phyloP scores from a whole-genome alignment of 2,329 filamentous ascomycete genomes.

The Ophiobolus disseminans region DNA sequence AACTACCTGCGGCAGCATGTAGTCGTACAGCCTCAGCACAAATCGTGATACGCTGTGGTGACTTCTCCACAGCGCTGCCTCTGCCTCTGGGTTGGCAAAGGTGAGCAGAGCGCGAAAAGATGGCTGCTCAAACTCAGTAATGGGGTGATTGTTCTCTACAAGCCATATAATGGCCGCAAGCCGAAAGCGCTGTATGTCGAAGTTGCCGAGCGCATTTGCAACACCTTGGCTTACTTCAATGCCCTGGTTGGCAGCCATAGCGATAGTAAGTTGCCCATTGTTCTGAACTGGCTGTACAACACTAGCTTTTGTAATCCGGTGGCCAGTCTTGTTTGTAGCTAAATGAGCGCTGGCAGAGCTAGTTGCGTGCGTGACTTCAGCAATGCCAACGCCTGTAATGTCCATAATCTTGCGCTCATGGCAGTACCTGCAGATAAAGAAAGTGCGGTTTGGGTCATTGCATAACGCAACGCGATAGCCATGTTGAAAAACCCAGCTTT shows the following conservation, averaged over 20 bases:
- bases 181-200: constrained; percentile 8
- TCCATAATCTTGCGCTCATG: no score
- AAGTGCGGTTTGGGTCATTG: no score
- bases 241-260: neutral
- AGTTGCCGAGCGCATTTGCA: constrained; percentile 5
- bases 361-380: neutral
- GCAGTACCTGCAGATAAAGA: neutral
- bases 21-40: neutral
- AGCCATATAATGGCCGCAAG: constrained; percentile 6
- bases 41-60: neutral
- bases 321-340: neutral
- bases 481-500: neutral
- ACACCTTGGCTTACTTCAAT: constrained; percentile 3
- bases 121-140: constrained; percentile 4
- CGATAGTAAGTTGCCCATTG: neutral
- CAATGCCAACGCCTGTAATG: neutral
- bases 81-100: constrained; percentile 5
- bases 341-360: neutral
- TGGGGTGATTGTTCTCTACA: constrained; percentile 12
- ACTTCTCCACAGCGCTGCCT: constrained; percentile 4
- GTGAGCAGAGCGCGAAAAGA: constrained; percentile 5
- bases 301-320: neutral
- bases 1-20: neutral
- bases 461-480: constrained; percentile 3
- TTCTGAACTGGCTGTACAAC: neutral